Conservation (phyloP, 257 asterid genomes). For the Voacanga thouarsii region DNA sequence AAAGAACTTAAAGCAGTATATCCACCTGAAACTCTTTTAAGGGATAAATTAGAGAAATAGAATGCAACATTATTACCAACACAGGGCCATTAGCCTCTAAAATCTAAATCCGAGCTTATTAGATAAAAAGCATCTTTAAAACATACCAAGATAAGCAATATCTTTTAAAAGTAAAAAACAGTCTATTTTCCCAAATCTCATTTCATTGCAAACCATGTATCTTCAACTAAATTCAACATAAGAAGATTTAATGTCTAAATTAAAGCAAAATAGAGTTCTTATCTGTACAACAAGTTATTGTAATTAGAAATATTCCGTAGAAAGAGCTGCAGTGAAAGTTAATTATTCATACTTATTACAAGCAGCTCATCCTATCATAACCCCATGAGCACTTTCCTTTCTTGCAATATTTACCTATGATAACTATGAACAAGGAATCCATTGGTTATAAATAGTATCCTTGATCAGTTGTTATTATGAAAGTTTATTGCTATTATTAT, state of each 20-base stretch:
- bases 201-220: too few relatives aligned
- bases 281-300: background rate
- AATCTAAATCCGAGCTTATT: background rate
- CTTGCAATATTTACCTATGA: background rate
- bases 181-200: too few relatives aligned
- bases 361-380: slow-evolving; percentile 94
- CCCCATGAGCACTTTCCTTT: slow-evolving; percentile 45
- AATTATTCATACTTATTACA: slow-evolving; percentile 50
- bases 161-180: too few relatives aligned
- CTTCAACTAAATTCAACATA: too few relatives aligned
- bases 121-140: background rate
- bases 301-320: background rate
- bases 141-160: too few relatives aligned
- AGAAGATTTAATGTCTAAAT: background rate
- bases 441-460: background rate
- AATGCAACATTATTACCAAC: background rate
- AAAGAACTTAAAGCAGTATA: background rate
- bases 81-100: background rate
- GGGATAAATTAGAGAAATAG: background rate
- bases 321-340: background rate
- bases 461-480: background rate
- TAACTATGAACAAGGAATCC: background rate
- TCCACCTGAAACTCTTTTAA: background rate
- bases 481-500: too few relatives aligned
- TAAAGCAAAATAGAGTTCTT: background rate